These are phyloP conservation scores for Chlorella sp. DNA, from an alignment of 139 green algal species.

Conservation along the genomic window DNA sequence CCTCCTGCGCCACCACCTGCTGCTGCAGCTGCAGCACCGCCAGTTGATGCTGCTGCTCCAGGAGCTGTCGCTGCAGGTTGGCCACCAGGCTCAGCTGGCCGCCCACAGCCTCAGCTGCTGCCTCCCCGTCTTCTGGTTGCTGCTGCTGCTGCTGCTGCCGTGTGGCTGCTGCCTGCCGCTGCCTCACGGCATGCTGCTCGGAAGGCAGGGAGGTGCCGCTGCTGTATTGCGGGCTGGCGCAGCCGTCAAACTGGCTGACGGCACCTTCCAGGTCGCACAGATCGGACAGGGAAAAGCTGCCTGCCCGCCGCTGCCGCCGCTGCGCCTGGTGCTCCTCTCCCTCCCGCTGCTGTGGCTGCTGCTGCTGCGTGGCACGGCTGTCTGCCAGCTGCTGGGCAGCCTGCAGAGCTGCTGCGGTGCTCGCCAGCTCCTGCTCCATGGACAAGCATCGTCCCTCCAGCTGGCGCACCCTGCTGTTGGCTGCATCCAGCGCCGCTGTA, in stretches of 20 bases:
- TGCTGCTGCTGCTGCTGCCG: background rate
- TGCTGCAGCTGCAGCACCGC: constrained; percentile 13
- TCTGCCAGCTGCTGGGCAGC: background rate
- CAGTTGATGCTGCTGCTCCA: constrained; percentile 14
- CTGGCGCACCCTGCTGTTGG: background rate
- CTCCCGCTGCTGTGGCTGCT: too few species aligned
- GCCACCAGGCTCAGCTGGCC: background rate
- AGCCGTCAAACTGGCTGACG: background rate
- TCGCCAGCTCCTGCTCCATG: background rate
- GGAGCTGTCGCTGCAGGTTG: constrained; percentile 12
- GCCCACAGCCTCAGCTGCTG: background rate
- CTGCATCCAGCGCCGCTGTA: background rate
- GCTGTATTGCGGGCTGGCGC: background rate
- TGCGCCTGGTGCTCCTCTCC: background rate
- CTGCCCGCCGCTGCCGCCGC: background rate
- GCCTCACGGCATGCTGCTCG: background rate
- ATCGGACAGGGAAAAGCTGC: constrained; percentile 12
- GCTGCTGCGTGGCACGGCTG: too few species aligned
- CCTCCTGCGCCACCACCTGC: background rate
- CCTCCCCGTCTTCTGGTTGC: background rate
- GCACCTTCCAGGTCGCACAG: constrained; percentile 7
- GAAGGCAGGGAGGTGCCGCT: constrained; percentile 1
- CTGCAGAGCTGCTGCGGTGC: background rate
- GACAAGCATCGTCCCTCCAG: background rate
- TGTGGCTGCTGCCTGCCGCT: background rate